Evolutionary conservation across 805 yeast genomes (phyloP).

Genomic region (Ogataea ramenticola): DNA sequence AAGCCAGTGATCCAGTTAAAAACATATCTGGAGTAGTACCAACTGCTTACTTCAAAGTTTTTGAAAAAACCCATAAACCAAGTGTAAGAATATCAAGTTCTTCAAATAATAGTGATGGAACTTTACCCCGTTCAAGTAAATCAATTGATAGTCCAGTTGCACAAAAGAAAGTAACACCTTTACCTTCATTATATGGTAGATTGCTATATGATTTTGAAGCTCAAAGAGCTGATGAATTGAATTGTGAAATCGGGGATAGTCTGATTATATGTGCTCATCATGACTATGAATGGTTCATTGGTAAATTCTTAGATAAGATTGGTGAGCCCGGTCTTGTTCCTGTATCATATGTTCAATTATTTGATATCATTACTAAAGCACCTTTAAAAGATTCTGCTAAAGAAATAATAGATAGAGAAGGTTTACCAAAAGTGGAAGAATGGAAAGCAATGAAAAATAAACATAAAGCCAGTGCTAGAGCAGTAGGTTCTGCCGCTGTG

Average conservation of each 20-base stretch:
- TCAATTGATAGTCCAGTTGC: slow-evolving; percentile 25
- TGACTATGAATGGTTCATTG: slow-evolving; percentile 95
- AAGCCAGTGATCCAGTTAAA: slow-evolving; percentile 81
- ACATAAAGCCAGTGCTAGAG: slow-evolving; percentile 78
- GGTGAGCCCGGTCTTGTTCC: slow-evolving; percentile 99
- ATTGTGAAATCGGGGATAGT: slow-evolving; percentile 79
- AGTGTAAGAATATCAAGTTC: slow-evolving; percentile 3
- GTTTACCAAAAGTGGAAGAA: slow-evolving; percentile 87
- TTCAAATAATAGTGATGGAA: slow-evolving; percentile 3
- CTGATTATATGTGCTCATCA: slow-evolving; percentile 94
- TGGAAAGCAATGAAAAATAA: slow-evolving; percentile 91
- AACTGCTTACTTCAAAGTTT: slow-evolving; percentile 70
- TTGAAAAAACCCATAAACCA: slow-evolving; percentile 50
- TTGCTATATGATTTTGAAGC: slow-evolving; percentile 85
- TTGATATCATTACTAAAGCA: slow-evolving; percentile 65
- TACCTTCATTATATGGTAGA: slow-evolving; percentile 60
- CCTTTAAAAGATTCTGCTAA: slow-evolving; percentile 42
- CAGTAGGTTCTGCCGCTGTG: slow-evolving; percentile 19
- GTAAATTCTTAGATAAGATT: slow-evolving; percentile 87
- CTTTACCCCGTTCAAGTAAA: neutral
- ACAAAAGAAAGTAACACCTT: slow-evolving; percentile 11
- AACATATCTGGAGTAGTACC: slow-evolving; percentile 84
- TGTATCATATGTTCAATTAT: slow-evolving; percentile 76
- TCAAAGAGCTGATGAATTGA: slow-evolving; percentile 76
- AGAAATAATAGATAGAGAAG: slow-evolving; percentile 50